Percentiles rank a stretch among this genome's conserved stretches.
phyloP scores from a whole-genome alignment of 1,284 basidiomycete species.

The Ceratobasidium sp. region DNA sequence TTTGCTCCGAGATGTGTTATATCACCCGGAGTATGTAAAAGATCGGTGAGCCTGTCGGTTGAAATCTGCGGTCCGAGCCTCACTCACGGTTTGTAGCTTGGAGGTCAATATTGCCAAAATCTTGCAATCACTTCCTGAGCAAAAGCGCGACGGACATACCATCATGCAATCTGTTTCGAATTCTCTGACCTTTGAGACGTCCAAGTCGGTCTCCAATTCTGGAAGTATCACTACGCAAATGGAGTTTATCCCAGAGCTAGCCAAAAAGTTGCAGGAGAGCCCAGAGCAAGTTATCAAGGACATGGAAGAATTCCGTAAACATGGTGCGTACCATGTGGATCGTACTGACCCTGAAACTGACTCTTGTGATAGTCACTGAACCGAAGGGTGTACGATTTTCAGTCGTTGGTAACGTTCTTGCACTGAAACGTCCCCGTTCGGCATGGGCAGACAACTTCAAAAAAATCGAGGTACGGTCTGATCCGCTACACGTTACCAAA shows the following conservation, averaged over 20 bases:
- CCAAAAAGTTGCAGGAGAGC: conserved; percentile 73
- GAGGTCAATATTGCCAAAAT: conserved; percentile 89
- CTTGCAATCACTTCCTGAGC: conserved; percentile 88
- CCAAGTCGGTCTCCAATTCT: conserved; percentile 66
- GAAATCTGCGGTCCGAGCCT: not conserved
- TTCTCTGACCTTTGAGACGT: conserved; percentile 72
- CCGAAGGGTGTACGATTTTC: conserved; percentile 85
- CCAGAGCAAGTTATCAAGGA: conserved; percentile 75
- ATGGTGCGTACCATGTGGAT: conserved; percentile 58
- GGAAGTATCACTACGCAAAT: conserved; percentile 76
- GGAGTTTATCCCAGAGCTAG: conserved; percentile 80
- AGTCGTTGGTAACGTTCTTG: conserved; percentile 84
- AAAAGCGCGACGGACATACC: conserved; percentile 88
- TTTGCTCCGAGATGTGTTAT: conserved; percentile 92
- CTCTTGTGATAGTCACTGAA: conserved; percentile 66
- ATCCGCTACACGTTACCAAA: not conserved
- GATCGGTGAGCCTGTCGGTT: conserved; percentile 65
- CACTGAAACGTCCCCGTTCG: conserved; percentile 72
- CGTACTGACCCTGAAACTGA: not conserved
- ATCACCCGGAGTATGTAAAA: conserved; percentile 79
- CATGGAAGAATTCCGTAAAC: conserved; percentile 74
- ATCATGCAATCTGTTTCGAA: conserved; percentile 79
- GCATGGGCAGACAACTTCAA: conserved; percentile 77
- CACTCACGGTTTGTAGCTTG: conserved; percentile 58
- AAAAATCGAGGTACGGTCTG: conserved; percentile 61